phyloP scores from a whole-genome alignment of 768 basidiomycete genomes.

The Trichaptum fuscoviolaceum region DNA sequence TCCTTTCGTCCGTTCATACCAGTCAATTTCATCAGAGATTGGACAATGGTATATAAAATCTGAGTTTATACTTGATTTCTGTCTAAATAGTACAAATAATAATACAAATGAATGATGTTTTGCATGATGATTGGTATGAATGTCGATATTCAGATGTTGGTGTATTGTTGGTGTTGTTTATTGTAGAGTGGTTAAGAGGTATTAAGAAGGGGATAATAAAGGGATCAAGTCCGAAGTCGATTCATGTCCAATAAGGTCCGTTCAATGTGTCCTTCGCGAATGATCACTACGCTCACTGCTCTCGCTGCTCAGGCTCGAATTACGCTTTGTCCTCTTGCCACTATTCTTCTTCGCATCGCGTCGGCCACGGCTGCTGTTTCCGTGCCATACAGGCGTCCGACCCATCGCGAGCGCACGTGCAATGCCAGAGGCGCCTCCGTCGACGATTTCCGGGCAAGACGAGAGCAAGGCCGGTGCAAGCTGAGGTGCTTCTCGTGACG shows the following conservation, averaged over 20 bases:
- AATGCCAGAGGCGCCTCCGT: not conserved
- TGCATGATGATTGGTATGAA: not conserved
- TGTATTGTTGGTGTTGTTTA: no score
- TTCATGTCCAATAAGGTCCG: no score
- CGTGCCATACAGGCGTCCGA: not conserved
- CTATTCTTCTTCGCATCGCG: not conserved
- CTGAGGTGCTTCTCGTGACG: not conserved
- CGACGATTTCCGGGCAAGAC: not conserved
- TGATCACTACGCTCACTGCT: not conserved
- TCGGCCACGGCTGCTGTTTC: not conserved
- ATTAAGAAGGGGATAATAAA: no score
- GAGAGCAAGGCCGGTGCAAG: not conserved
- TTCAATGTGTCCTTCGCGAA: not conserved
- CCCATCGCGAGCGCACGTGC: not conserved
- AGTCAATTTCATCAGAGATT: conserved; percentile 9
- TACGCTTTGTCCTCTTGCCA: not conserved
- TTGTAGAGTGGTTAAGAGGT: no score
- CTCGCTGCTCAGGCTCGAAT: not conserved
- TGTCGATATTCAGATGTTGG: no score
- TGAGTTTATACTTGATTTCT: not conserved
- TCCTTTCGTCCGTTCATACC: no score
- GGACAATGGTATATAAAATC: not conserved
- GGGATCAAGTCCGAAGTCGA: no score
- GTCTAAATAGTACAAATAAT: not conserved
- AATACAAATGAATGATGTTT: not conserved